Evolutionary conservation across 164 flowering plant species (phyloP).

Genomic region (Magnolia officinalis): DNA sequence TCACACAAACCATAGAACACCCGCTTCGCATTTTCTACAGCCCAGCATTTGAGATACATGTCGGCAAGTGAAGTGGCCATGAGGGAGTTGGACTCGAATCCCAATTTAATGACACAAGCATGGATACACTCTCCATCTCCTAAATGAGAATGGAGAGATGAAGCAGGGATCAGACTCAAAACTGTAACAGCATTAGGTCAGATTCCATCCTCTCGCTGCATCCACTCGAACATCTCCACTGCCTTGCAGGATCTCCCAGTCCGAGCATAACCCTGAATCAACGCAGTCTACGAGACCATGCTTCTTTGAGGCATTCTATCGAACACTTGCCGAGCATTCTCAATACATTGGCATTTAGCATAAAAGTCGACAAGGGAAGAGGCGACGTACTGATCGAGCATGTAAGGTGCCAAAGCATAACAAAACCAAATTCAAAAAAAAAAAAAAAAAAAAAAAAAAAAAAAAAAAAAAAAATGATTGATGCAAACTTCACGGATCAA

Average conservation of each 20-base stretch:
- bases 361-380: constrained; percentile 13
- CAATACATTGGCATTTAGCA: background rate
- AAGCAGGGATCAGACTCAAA: constrained; percentile 17
- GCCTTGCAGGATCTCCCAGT: constrained; percentile 5
- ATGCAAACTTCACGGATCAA: no score
- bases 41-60: constrained; percentile 13
- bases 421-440: no score
- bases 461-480: no score
- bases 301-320: constrained; percentile 13
- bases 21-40: background rate
- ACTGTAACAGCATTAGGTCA: constrained; percentile 13
- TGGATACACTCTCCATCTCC: constrained; percentile 6
- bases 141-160: background rate
- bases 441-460: no score
- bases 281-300: constrained; percentile 13
- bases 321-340: constrained; percentile 6
- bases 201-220: constrained; percentile 11
- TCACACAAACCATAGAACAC: constrained; percentile 14
- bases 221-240: constrained; percentile 6
- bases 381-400: constrained; percentile 8
- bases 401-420: no score
- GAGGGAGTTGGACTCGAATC: constrained; percentile 9
- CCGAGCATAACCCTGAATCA: constrained; percentile 14
- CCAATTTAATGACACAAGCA: constrained; percentile 7
- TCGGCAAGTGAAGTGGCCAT: constrained; percentile 13